Conservation (phyloP, 192 early-diverging fungal species). For the Backusella macrospora region DNA sequence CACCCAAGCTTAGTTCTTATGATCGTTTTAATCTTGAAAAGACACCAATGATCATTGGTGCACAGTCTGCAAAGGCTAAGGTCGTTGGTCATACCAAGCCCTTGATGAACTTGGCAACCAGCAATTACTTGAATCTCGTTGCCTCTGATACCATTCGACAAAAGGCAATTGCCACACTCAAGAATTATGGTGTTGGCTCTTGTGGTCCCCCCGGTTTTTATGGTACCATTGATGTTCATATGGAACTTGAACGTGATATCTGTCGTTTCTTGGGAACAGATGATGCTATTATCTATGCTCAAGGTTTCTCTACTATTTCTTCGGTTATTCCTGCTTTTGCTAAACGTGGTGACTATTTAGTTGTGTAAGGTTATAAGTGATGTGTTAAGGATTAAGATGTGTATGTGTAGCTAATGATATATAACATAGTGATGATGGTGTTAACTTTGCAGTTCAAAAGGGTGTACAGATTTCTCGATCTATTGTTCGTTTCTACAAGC, state of each 20-base stretch:
- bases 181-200: conserved; percentile 93
- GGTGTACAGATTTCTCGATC: conserved; percentile 90
- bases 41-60: conserved; percentile 71
- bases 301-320: conserved; percentile 91
- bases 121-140: conserved; percentile 87
- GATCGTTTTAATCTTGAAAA: conserved; percentile 77
- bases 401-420: background rate
- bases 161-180: conserved; percentile 81
- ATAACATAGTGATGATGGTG: conserved; percentile 80
- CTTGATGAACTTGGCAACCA: conserved; percentile 80
- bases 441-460: conserved; percentile 88
- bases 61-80: conserved; percentile 67
- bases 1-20: conserved; percentile 71
- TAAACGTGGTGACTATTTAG: conserved; percentile 94
- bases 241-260: conserved; percentile 86
- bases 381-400: background rate
- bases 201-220: conserved; percentile 97
- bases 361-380: conserved; percentile 62
- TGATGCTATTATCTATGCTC: conserved; percentile 90
- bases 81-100: conserved; percentile 60
- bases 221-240: conserved; percentile 93
- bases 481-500: conserved; percentile 88
- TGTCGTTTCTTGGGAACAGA: conserved; percentile 86
- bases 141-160: conserved; percentile 76
- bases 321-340: conserved; percentile 94